Evolutionary conservation across 179 eudicot species (phyloP), one percentile per base, ranked within the genome.

Genomic region (Gypsophila paniculata): DNA sequence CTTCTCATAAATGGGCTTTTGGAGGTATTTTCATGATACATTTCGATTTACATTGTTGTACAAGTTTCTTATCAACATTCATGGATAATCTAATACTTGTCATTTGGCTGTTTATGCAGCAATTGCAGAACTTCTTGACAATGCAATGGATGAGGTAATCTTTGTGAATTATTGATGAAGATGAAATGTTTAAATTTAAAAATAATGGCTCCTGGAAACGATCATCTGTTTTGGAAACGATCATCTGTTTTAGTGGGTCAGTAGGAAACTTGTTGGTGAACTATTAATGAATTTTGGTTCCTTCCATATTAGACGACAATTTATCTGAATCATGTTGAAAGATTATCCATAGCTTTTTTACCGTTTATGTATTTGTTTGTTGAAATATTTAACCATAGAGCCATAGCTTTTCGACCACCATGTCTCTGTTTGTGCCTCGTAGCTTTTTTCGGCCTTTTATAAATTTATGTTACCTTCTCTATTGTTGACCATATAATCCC

Each of bases 1-100:
- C 98, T 73, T 91, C 98, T 67, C 98, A 93, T 78, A 91, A 91
- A 83, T 93, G 98, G 98, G 98, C 89, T 39, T 91, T 93, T 83
- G 98, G 98, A 81, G 98, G 98, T 90, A 84, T 62, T 85, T 75
- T 26, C 66, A 38, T 38, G 49, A 62, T 53, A 14, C 69, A 14
- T 53, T 39, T 66, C 63, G 14, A n/a, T 75, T 55, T n/a, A 12
- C 65, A 52, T 34, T 21, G 58, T 23, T 26, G 34, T 73, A 25
- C 62, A 26, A 66, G 61, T 66, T 14, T 70, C 21, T 52, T 62
- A 4, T 36, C 44, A 36, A 55, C 21, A 23, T 15, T 18, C 8
- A 15, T 39, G 48, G 6, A 62, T 39, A 18, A 46, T 34, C 57
- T 58, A 25, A 58, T 61, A 65, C 44, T 73, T 7, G 19, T 75